Evolutionary conservation across 805 yeast species (phyloP), one percentile per base, ranked within the genome.

Genomic region (Candida peoriensis): DNA sequence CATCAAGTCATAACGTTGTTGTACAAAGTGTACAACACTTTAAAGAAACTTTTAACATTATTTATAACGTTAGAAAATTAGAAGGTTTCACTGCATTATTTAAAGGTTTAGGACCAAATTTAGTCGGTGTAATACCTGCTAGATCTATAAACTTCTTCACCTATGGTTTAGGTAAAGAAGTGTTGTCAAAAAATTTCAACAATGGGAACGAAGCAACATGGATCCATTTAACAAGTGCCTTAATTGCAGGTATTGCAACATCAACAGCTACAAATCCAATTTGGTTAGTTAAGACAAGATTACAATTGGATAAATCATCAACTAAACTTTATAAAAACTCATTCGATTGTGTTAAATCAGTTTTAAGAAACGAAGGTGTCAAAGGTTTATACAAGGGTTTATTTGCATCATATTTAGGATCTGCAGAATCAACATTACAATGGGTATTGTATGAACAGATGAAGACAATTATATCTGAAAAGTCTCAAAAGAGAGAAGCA

Each of bases 81-180:
- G 99, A 93, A 60, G 99, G 99, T 2, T 65, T 79, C 20, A 66
- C 83, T 28, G 90, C 97, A 4, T 65, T 93, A 30, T 93, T 93
- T 61, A 84, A 85, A 61, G 99, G 99, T 10, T 64, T 93, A 33
- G 98, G 98, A 0, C 98, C 99, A 8, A 93, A 90, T 51, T 67
- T 93, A 47, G 94, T 90, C 13, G 99, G 99, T 35, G 97, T 93
- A 12, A 90, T 93, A 27, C 99, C 99, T 0, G 97, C 99, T 2
- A 72, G 99, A 57, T 83, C 96, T 20, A 94, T 93, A 44, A 93
- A 93, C 60, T 93, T 93, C 58, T 89, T 89, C 68, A 87, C 97
- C 0, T 93, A 93, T 57, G 96, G 97, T n/a, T 69, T 85, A n/a
- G 77, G 94, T 5, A 93, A 93, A 52, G 90, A 84, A 17, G 33